Evolutionary conservation across 83 land plant species (phyloP).

Genomic region (Thuja plicata): DNA sequence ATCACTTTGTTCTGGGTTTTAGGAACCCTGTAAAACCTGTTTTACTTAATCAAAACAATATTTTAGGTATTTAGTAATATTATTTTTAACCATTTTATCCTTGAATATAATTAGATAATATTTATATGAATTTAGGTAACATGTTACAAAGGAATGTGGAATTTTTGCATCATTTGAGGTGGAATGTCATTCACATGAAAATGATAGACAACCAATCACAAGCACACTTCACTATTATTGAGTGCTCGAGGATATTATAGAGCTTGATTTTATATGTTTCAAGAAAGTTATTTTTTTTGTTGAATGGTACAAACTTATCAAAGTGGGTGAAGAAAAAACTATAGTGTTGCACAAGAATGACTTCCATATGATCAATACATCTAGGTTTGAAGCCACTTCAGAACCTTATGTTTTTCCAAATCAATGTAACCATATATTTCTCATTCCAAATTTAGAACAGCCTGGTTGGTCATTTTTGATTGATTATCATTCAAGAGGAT

Average conservation of each 20-base stretch:
- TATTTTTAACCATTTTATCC: not conserved
- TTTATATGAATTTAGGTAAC: not conserved
- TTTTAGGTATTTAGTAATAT: too few relatives aligned
- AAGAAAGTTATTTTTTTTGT: not conserved
- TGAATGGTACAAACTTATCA: not conserved
- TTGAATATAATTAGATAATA: not conserved
- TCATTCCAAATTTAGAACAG: too few relatives aligned
- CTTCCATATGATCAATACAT: not conserved
- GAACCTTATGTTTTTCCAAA: too few relatives aligned
- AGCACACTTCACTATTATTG: not conserved
- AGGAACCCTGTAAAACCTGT: too few relatives aligned
- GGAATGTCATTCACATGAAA: not conserved
- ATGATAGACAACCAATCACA: not conserved
- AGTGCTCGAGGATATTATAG: too few relatives aligned
- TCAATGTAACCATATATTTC: too few relatives aligned
- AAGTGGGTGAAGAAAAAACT: not conserved
- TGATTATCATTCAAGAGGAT: not conserved
- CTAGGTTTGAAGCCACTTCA: not conserved
- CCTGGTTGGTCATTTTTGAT: too few relatives aligned
- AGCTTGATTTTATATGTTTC: not conserved
- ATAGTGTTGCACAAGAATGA: not conserved
- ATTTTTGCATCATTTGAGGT: not conserved
- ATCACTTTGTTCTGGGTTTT: too few relatives aligned
- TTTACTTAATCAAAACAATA: too few relatives aligned
- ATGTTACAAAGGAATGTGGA: not conserved